Percentiles rank a stretch among this genome's conserved stretches.
These are phyloP conservation scores for Zygosaccharomyces gambellarensis DNA, from an alignment of 805 yeast genomes.

Conservation along the genomic window DNA sequence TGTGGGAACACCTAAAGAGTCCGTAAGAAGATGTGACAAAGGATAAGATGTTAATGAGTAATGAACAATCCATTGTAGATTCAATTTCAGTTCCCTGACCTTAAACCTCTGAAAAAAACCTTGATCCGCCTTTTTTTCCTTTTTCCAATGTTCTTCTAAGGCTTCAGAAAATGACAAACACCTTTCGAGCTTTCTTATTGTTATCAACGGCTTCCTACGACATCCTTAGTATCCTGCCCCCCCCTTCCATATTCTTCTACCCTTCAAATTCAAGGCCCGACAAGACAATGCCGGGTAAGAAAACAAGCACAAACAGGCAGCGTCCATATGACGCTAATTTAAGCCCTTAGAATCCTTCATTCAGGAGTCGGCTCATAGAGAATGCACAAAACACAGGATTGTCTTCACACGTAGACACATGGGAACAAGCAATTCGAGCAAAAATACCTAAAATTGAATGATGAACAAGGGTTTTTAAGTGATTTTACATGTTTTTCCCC, in stretches of 20 bases:
- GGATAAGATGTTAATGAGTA: constrained; percentile 20
- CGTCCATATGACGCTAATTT: no score
- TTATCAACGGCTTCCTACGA: background rate
- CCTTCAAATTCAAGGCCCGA: background rate
- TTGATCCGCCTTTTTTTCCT: background rate
- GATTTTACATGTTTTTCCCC: no score
- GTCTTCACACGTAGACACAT: no score
- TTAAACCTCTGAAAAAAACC: background rate
- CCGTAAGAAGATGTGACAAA: constrained; percentile 28
- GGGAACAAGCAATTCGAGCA: no score
- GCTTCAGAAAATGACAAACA: background rate
- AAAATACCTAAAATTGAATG: no score
- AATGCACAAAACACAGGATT: no score
- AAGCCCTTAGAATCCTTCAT: no score
- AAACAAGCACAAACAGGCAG: background rate
- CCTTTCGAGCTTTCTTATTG: background rate
- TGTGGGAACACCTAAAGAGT: constrained; percentile 21
- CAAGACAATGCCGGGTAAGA: background rate
- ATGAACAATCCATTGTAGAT: constrained; percentile 7
- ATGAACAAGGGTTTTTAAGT: no score
- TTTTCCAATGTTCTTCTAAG: background rate
- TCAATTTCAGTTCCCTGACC: background rate
- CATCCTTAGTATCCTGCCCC: background rate
- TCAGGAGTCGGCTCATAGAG: no score
- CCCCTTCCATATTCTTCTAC: background rate